Conservation (phyloP, 2,329 filamentous ascomycete genomes). For the Fusarium solani-melongenae region DNA sequence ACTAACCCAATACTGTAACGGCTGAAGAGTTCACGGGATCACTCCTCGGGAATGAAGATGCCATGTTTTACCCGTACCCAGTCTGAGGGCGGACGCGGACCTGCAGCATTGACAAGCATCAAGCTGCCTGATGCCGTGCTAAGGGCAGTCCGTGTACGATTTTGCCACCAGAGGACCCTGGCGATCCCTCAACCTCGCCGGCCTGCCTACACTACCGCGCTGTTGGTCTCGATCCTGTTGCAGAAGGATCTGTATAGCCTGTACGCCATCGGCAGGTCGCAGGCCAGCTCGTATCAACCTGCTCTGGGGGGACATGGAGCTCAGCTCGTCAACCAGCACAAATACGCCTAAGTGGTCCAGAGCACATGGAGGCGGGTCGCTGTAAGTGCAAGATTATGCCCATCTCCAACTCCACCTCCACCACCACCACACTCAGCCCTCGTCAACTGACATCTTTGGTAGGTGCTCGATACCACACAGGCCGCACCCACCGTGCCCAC, state of each 20-base stretch:
- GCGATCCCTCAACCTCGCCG: slow-evolving; percentile 32
- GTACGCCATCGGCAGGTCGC: slow-evolving; percentile 16
- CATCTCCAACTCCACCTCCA: slow-evolving; percentile 12
- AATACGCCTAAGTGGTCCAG: slow-evolving; percentile 5
- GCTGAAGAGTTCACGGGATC: slow-evolving; percentile 2
- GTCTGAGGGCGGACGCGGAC: slow-evolving; percentile 15
- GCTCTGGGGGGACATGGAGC: background rate
- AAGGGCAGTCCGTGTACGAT: slow-evolving; percentile 14
- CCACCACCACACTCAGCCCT: slow-evolving; percentile 23
- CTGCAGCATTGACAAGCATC: slow-evolving; percentile 44
- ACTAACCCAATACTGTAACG: background rate
- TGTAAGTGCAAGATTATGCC: slow-evolving; percentile 31
- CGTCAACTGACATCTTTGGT: slow-evolving; percentile 40
- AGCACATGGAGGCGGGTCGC: slow-evolving; percentile 28
- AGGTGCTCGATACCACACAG: slow-evolving; percentile 18
- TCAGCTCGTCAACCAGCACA: slow-evolving; percentile 18
- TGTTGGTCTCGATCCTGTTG: slow-evolving; percentile 34
- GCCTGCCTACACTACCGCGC: slow-evolving; percentile 24
- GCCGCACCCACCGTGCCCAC: slow-evolving; percentile 14
- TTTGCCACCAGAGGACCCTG: slow-evolving; percentile 40
- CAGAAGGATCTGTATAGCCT: slow-evolving; percentile 23
- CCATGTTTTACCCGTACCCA: slow-evolving; percentile 11
- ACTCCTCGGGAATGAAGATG: slow-evolving; percentile 5
- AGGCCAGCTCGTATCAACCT: slow-evolving; percentile 27
- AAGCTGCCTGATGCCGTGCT: slow-evolving; percentile 34